Percentiles rank a stretch among this genome's conserved stretches.
phyloP scores from a whole-genome alignment of 2,329 filamentous ascomycete species.

The Tolypocladium tundrense region DNA sequence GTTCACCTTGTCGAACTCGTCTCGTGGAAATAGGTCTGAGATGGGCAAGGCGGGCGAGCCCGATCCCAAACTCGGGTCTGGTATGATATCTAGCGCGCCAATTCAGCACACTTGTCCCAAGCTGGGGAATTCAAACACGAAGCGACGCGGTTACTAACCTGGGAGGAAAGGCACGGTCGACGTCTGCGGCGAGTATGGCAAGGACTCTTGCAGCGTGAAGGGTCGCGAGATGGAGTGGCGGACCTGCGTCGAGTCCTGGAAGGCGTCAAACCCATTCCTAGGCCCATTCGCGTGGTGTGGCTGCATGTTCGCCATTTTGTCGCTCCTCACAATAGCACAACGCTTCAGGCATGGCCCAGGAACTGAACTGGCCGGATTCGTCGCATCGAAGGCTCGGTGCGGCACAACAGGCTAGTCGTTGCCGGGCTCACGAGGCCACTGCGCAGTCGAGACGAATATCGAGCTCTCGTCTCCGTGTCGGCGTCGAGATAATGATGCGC shows the following conservation, averaged over 20 bases:
- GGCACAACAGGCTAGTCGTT: slow-evolving; percentile 1
- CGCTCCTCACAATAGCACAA: slow-evolving; percentile 13
- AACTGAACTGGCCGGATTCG: slow-evolving; percentile 15
- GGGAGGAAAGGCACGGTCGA: slow-evolving; percentile 71
- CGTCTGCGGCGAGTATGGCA: slow-evolving; percentile 74
- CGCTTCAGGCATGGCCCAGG: slow-evolving; percentile 19
- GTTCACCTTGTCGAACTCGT: slow-evolving; percentile 59
- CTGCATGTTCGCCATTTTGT: slow-evolving; percentile 21
- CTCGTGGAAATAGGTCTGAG: slow-evolving; percentile 37
- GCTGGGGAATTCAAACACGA: not conserved
- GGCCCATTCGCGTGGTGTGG: slow-evolving; percentile 17
- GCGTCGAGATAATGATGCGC: not conserved
- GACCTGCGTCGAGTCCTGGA: slow-evolving; percentile 11
- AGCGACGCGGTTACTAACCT: slow-evolving; percentile 35
- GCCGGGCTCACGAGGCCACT: not conserved
- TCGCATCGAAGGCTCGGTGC: slow-evolving; percentile 13
- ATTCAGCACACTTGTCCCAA: not conserved
- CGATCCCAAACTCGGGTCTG: slow-evolving; percentile 50
- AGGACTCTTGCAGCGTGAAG: slow-evolving; percentile 61
- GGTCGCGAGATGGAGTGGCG: slow-evolving; percentile 27
- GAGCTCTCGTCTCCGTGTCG: not conserved
- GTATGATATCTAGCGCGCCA: slow-evolving; percentile 46
- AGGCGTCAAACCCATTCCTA: slow-evolving; percentile 22
- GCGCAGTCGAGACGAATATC: not conserved
- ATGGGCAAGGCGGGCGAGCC: slow-evolving; percentile 42